A percentile compares a stretch with the other conserved stretches of the same genome.
phyloP scores from a whole-genome alignment of 2,329 filamentous ascomycete species.

The Colletotrichum sidae region DNA sequence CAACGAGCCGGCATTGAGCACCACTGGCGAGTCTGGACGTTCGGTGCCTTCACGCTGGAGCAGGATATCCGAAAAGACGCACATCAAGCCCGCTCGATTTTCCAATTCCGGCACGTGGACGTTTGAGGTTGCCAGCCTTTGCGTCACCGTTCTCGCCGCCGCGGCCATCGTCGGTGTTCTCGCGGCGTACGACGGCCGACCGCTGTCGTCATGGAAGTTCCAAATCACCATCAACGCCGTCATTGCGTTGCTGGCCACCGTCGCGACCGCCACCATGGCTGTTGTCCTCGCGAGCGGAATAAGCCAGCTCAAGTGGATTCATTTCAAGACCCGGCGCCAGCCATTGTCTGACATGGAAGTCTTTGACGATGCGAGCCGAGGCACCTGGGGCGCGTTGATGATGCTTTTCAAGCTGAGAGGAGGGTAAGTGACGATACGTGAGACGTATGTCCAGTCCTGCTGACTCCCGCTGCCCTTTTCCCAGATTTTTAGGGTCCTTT shows the following conservation, averaged over 20 bases:
- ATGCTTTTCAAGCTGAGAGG: conserved; percentile 43
- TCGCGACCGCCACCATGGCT: conserved; percentile 45
- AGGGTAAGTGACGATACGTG: conserved; percentile 40
- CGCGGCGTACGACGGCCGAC: conserved; percentile 43
- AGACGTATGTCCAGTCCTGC: background rate
- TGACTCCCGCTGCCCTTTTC: background rate
- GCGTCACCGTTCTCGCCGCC: conserved; percentile 42
- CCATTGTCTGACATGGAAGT: conserved; percentile 47
- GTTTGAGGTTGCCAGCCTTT: conserved; percentile 43
- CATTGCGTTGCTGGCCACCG: conserved; percentile 46
- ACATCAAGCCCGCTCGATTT: conserved; percentile 26
- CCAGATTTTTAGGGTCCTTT: conserved; percentile 44
- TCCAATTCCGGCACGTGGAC: conserved; percentile 42
- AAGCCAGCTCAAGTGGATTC: conserved; percentile 48
- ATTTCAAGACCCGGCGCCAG: conserved; percentile 44
- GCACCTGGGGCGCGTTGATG: conserved; percentile 45
- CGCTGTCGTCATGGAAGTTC: conserved; percentile 46
- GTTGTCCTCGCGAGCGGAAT: conserved; percentile 46
- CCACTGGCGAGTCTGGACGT: conserved; percentile 16
- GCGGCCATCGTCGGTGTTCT: conserved; percentile 45
- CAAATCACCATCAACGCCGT: conserved; percentile 48
- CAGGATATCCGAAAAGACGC: conserved; percentile 21
- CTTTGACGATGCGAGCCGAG: conserved; percentile 48
- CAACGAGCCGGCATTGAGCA: conserved; percentile 29
- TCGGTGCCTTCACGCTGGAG: conserved; percentile 32